phyloP scores from a whole-genome alignment of 768 basidiomycete genomes.

The Naganishia randhawae region DNA sequence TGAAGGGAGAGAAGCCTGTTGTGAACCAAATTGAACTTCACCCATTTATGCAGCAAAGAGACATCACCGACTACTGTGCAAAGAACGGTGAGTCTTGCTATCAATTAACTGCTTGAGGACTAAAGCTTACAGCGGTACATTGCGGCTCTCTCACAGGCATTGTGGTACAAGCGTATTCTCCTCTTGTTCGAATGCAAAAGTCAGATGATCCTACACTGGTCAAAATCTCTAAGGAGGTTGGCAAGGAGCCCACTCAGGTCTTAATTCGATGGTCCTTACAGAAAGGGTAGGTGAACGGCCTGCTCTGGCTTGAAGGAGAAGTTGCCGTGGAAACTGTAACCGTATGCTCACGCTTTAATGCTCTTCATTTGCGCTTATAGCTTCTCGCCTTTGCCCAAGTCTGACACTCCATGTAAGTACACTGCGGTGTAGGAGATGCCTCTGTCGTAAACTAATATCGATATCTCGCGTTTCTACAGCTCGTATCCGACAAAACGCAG shows the following conservation, averaged over 20 bases:
- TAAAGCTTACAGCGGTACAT: background rate
- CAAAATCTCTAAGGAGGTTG: conserved; percentile 43
- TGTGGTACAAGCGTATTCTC: conserved; percentile 44
- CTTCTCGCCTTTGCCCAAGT: conserved; percentile 80
- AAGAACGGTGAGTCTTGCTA: conserved; percentile 49
- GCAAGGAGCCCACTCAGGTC: conserved; percentile 53
- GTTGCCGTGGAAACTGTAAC: background rate
- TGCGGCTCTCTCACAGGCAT: conserved; percentile 18
- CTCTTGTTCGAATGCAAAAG: conserved; percentile 42
- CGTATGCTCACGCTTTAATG: background rate
- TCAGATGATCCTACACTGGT: conserved; percentile 37
- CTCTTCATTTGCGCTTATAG: conserved; percentile 51
- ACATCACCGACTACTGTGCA: conserved; percentile 71
- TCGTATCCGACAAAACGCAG: conserved; percentile 56
- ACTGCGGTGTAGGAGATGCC: conserved; percentile 58
- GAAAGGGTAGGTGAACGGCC: conserved; percentile 48
- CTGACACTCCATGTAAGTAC: conserved; percentile 53
- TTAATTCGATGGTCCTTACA: conserved; percentile 56
- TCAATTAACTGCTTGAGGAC: background rate
- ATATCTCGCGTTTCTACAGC: conserved; percentile 10
- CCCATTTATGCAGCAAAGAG: conserved; percentile 67
- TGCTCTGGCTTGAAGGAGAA: background rate
- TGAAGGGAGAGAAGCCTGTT: conserved; percentile 42
- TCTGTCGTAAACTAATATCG: background rate
- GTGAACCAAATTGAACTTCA: conserved; percentile 49